Base-by-base conservation (phyloP, 768 basidiomycete species). In the Mycena indigotica region DNA sequence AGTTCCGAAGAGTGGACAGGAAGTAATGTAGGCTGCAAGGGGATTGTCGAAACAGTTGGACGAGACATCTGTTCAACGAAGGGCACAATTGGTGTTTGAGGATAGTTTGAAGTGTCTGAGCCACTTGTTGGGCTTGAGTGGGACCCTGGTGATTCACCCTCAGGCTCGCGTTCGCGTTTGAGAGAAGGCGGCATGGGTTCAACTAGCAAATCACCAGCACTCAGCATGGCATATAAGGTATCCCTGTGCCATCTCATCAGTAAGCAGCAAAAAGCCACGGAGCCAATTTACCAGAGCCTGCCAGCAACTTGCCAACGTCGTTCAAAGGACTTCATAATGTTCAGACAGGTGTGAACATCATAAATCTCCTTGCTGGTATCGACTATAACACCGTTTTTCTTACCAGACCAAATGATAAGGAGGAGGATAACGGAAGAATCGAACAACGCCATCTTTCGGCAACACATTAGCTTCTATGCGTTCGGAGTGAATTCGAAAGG, bases 401-500 rank as follows among this genome's bases (percentile, higher is more conserved):
- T 80, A 50, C 75, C 78, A 50, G 75, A 82, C 85, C 79, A 86
- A 17, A 86, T 75, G 26, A 81, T 82, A 32, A 86, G 69, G 32
- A 87, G 71, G 8, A 86, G 70, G 25, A 86, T 77, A 39, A 85
- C 77, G 3, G 77, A 79, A 2, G 82, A 74, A 13, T 77, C 78
- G 64, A 84, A 82, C 0, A 80, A 71, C n/a, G 74, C 62, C 68
- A 78, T 71, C 76, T 75, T n/a, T n/a, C n/a, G n/a, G n/a, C n/a
- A n/a, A n/a, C n/a, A n/a, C n/a, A n/a, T 35, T 16, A 8, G 30
- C 30, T 29, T 32, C 26, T 41, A 32, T 45, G 29, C 15, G 30
- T 30, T 8, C 23, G 13, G 13, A 3, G 24, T 52, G 21, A 38
- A 5, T 28, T 46, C 2, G 10, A 21, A 12, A 41, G 28, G 28